Evolutionary conservation across 2,329 filamentous ascomycete genomes (phyloP).

Genomic region (Thyridium curvatum): DNA sequence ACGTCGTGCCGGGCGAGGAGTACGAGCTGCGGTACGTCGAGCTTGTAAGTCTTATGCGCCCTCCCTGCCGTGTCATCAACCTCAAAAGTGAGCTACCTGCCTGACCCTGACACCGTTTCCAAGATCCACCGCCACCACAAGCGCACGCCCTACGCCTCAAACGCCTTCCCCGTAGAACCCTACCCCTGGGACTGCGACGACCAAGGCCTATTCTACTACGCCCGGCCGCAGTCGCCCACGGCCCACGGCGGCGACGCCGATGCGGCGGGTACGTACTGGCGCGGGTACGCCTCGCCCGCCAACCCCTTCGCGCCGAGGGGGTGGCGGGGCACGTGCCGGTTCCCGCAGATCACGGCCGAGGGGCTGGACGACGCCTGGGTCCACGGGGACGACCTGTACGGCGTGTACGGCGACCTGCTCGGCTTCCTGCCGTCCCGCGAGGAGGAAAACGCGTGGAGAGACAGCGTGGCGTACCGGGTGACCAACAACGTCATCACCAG

Average conservation of each 20-base stretch:
- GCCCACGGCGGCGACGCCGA: constrained; percentile 3
- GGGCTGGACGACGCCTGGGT: constrained; percentile 70
- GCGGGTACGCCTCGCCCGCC: constrained; percentile 49
- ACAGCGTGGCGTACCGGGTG: constrained; percentile 58
- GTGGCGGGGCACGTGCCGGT: constrained; percentile 70
- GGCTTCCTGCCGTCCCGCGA: constrained; percentile 54
- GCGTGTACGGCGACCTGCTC: constrained; percentile 67
- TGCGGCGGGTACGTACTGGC: constrained; percentile 58
- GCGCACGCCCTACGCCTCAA: constrained; percentile 71
- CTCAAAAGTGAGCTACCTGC: background rate
- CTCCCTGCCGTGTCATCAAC: too few relatives aligned
- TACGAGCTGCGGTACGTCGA: constrained; percentile 71
- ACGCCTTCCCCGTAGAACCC: constrained; percentile 68
- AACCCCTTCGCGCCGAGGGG: constrained; percentile 64
- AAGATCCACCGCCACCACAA: constrained; percentile 81
- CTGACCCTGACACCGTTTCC: background rate
- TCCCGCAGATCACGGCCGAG: constrained; percentile 69
- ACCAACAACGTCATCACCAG: constrained; percentile 80
- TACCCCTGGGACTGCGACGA: constrained; percentile 70
- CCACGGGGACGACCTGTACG: constrained; percentile 70
- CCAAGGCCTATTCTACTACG: constrained; percentile 64
- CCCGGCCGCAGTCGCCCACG: constrained; percentile 33
- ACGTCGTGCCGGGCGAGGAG: constrained; percentile 44
- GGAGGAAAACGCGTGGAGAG: constrained; percentile 22
- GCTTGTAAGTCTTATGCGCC: constrained; percentile 44